phyloP scores from a whole-genome alignment of 1,284 basidiomycete genomes.

The Ustilago lituana region DNA sequence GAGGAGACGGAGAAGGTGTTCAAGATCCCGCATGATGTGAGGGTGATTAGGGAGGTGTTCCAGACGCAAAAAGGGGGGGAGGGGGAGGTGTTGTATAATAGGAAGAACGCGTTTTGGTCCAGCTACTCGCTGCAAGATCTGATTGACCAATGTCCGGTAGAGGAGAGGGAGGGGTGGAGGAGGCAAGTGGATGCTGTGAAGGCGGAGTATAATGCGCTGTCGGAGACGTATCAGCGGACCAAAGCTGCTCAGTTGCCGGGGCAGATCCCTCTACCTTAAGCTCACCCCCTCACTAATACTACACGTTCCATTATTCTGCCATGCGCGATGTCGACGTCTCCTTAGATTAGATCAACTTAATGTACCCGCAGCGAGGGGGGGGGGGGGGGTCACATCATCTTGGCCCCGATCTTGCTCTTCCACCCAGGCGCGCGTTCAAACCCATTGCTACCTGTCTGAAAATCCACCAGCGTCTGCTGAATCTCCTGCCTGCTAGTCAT shows the following conservation, averaged over 20 bases:
- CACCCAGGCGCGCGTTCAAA: constrained; percentile 90
- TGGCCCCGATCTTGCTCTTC: constrained; percentile 77
- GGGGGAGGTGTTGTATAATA: constrained; percentile 11
- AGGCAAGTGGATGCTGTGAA: constrained; percentile 1
- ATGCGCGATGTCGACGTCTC: too few species aligned
- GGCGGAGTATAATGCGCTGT: constrained; percentile 1
- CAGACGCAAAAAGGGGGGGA: neutral
- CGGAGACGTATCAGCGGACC: constrained; percentile 11
- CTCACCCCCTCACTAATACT: too few species aligned
- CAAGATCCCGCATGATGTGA: constrained; percentile 25
- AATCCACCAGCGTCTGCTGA: constrained; percentile 82
- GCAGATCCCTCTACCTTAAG: constrained; percentile 9
- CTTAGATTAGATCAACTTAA: too few species aligned
- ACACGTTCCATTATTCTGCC: too few species aligned
- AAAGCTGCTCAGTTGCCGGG: neutral
- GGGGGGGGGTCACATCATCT: constrained; percentile 8
- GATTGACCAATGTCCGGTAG: neutral
- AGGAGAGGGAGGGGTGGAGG: neutral
- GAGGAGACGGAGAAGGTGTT: constrained; percentile 12
- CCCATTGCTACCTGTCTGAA: constrained; percentile 81
- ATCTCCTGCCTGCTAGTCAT: constrained; percentile 84
- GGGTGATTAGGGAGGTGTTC: constrained; percentile 23
- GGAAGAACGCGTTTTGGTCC: constrained; percentile 11
- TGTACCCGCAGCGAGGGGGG: too few species aligned
- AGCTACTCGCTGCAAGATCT: constrained; percentile 7